phyloP scores from a whole-genome alignment of 2,329 filamentous ascomycete genomes.

The Fusarium buharicum region DNA sequence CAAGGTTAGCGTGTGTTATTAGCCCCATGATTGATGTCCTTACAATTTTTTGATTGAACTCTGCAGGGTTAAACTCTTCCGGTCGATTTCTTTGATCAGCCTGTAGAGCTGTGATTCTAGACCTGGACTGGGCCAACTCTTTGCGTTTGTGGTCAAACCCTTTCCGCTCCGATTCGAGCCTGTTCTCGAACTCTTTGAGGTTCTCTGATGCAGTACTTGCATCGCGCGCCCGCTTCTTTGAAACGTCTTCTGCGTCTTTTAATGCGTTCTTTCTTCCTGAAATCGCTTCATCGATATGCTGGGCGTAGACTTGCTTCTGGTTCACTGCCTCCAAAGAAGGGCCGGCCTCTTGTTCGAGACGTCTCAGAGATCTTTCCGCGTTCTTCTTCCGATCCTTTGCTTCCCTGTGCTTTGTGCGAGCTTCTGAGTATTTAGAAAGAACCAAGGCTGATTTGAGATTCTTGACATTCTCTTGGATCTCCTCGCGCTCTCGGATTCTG shows the following conservation, averaged over 20 bases:
- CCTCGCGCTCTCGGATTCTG: conserved; percentile 78
- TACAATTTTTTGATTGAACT: conserved; percentile 79
- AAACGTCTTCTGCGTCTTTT: conserved; percentile 62
- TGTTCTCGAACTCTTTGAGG: conserved; percentile 56
- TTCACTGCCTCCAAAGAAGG: conserved; percentile 77
- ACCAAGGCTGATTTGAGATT: conserved; percentile 74
- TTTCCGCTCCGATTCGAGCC: conserved; percentile 63
- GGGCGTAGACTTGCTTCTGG: conserved; percentile 74
- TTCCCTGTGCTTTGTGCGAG: conserved; percentile 58
- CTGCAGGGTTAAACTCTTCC: conserved; percentile 72
- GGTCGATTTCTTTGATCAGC: conserved; percentile 70
- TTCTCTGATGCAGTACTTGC: conserved; percentile 51
- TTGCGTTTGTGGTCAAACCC: conserved; percentile 61
- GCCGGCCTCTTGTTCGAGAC: conserved; percentile 67
- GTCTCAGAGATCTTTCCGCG: conserved; percentile 66
- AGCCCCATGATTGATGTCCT: conserved; percentile 47
- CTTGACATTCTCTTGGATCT: conserved; percentile 71
- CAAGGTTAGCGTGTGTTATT: conserved; percentile 40
- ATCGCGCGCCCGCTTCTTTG: conserved; percentile 57
- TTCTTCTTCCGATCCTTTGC: conserved; percentile 66
- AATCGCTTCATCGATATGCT: conserved; percentile 66
- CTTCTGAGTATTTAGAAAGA: conserved; percentile 71
- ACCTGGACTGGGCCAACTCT: conserved; percentile 61
- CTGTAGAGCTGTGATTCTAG: conserved; percentile 71
- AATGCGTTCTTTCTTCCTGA: conserved; percentile 65